Evolutionary conservation across 345 rosid species (phyloP).

Genomic region (Alliaria petiolata): DNA sequence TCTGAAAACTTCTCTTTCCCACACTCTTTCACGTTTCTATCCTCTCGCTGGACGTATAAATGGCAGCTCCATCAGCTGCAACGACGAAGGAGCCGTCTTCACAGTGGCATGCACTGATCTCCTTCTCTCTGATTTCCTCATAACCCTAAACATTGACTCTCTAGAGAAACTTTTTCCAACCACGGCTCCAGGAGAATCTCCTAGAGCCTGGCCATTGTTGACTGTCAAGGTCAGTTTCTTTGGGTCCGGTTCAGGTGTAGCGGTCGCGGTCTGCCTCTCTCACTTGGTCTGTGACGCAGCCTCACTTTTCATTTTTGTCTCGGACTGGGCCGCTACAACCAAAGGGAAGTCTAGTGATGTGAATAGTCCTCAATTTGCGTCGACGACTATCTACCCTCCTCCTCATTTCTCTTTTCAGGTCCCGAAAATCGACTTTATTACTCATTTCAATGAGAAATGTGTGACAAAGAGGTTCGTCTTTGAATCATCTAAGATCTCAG

Average conservation of each 20-base stretch:
- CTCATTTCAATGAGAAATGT: background rate
- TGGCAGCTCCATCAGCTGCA: background rate
- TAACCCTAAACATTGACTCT: background rate
- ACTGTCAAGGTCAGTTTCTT: background rate
- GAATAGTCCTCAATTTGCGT: background rate
- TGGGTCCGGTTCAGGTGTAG: background rate
- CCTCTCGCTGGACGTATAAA: background rate
- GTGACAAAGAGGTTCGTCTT: slow-evolving; percentile 1
- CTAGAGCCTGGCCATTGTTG: background rate
- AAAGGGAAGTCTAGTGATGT: background rate
- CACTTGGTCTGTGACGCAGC: slow-evolving; percentile 33
- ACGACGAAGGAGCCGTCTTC: background rate
- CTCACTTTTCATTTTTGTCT: background rate
- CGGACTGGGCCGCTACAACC: slow-evolving; percentile 1
- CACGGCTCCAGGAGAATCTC: background rate
- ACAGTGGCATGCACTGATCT: background rate
- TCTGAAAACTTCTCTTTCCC: background rate
- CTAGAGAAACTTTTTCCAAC: background rate
- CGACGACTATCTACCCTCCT: slow-evolving; percentile 18
- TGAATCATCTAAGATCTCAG: slow-evolving; percentile 13
- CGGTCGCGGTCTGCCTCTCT: background rate
- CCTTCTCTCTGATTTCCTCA: background rate
- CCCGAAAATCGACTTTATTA: fast-evolving
- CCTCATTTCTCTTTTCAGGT: background rate
- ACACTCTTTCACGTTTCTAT: background rate